phyloP scores from a whole-genome alignment of 768 basidiomycete species.

The Russula virescens region DNA sequence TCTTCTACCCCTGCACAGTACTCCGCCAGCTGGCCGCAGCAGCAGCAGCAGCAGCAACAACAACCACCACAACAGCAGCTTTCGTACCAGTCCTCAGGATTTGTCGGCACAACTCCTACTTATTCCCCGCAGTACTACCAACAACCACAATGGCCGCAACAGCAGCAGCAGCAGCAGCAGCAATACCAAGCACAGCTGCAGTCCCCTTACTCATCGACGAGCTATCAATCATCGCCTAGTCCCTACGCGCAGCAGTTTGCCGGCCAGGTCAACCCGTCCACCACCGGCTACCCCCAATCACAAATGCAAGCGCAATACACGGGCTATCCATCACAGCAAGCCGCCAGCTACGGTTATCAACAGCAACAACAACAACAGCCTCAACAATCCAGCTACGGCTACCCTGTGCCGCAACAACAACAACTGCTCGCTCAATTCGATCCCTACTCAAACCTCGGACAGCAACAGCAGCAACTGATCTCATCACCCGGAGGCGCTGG shows the following conservation, averaged over 20 bases:
- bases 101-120: constrained; percentile 14
- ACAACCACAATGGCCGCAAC: constrained; percentile 9
- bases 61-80: constrained; percentile 30
- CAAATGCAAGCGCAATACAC: constrained; percentile 30
- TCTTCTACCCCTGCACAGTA: constrained; percentile 27
- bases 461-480: not conserved
- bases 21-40: constrained; percentile 37
- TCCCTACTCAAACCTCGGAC: constrained; percentile 17
- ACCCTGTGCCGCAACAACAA: constrained; percentile 19
- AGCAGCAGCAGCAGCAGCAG: constrained; percentile 21
- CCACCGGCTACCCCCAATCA: constrained; percentile 23
- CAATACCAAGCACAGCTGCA: constrained; percentile 23
- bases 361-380: constrained; percentile 17
- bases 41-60: constrained; percentile 30
- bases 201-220: constrained; percentile 1
- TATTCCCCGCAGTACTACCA: constrained; percentile 24
- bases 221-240: constrained; percentile 15
- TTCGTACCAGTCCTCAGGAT: constrained; percentile 4
- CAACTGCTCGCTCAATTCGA: constrained; percentile 23
- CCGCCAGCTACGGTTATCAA: constrained; percentile 11
- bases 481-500: not conserved
- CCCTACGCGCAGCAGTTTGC: constrained; percentile 16
- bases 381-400: constrained; percentile 24
- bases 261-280: constrained; percentile 23
- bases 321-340: constrained; percentile 25